phyloP scores from a whole-genome alignment of 441 rosid genomes.

The Gossypium trilobum region DNA sequence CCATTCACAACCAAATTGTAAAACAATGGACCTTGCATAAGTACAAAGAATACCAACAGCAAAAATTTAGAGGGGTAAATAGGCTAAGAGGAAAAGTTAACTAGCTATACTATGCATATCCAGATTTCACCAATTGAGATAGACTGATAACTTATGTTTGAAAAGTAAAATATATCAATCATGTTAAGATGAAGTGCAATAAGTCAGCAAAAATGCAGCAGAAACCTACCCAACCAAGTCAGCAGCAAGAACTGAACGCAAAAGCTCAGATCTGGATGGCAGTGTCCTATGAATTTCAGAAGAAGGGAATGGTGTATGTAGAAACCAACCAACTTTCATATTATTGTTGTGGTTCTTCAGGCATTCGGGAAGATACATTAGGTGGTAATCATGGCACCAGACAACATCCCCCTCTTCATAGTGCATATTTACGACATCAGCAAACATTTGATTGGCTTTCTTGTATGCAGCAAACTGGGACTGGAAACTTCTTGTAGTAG shows the following conservation, averaged over 20 bases:
- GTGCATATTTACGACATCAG: constrained; percentile 80
- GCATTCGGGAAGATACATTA: constrained; percentile 95
- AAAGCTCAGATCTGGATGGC: constrained; percentile 89
- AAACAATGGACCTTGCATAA: neutral
- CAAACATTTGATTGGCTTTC: constrained; percentile 96
- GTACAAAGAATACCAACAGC: neutral
- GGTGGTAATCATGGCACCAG: constrained; percentile 99
- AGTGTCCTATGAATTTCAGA: constrained; percentile 95
- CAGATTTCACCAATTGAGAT: neutral
- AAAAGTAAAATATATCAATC: neutral
- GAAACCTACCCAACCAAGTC: constrained; percentile 89
- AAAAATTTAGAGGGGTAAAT: neutral
- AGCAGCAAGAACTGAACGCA: constrained; percentile 93
- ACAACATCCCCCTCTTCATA: constrained; percentile 98
- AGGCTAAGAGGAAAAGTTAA: neutral
- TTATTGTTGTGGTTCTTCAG: constrained; percentile 62
- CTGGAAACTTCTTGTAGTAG: constrained; percentile 94
- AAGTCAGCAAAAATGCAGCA: constrained; percentile 1
- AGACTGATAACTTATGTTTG: neutral
- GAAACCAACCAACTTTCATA: constrained; percentile 99
- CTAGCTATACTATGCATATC: neutral
- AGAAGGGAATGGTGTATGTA: constrained; percentile 99
- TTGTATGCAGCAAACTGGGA: constrained; percentile 93
- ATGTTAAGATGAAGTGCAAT: neutral
- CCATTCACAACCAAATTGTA: neutral